A percentile compares a stretch with the other conserved stretches of the same genome.
These are phyloP conservation scores for Quercus ilex DNA, from an alignment of 306 rosid genomes.

Conservation along the genomic window DNA sequence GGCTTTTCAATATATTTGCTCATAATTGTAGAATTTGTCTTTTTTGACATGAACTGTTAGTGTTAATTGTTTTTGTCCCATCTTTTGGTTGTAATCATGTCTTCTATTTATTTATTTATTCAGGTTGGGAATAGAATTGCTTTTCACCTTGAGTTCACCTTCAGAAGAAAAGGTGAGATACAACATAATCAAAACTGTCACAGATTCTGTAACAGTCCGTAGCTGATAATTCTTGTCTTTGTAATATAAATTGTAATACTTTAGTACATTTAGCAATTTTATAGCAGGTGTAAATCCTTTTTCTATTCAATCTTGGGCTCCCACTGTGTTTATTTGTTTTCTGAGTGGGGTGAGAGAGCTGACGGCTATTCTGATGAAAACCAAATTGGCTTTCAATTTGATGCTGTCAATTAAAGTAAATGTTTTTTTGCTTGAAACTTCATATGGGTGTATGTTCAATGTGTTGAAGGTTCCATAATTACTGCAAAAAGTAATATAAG, in stretches of 20 bases:
- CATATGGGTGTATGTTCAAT: not conserved
- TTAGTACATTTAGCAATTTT: conserved; percentile 21
- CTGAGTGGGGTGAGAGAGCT: not conserved
- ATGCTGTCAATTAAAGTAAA: not conserved
- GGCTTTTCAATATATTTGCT: not conserved
- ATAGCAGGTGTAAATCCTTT: not conserved
- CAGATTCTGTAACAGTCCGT: conserved; percentile 23
- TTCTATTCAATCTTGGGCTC: conserved; percentile 3
- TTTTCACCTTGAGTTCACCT: conserved; percentile 27
- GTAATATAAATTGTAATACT: conserved; percentile 1
- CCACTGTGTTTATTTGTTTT: not conserved
- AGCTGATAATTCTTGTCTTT: conserved; percentile 6
- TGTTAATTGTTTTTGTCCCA: not conserved
- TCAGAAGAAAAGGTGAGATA: conserved; percentile 13
- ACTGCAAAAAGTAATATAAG: too few relatives aligned
- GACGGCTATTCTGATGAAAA: not conserved
- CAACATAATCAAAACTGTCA: conserved; percentile 18
- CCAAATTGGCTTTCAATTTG: not conserved
- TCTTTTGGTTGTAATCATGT: not conserved
- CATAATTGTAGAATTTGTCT: not conserved
- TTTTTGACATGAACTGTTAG: not conserved
- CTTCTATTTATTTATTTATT: not conserved
- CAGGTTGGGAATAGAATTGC: conserved; percentile 37
- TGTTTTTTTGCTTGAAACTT: not conserved
- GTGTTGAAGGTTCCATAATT: not conserved